Conservation (phyloP, 768 basidiomycete genomes). For the Agrocybe praecox region DNA sequence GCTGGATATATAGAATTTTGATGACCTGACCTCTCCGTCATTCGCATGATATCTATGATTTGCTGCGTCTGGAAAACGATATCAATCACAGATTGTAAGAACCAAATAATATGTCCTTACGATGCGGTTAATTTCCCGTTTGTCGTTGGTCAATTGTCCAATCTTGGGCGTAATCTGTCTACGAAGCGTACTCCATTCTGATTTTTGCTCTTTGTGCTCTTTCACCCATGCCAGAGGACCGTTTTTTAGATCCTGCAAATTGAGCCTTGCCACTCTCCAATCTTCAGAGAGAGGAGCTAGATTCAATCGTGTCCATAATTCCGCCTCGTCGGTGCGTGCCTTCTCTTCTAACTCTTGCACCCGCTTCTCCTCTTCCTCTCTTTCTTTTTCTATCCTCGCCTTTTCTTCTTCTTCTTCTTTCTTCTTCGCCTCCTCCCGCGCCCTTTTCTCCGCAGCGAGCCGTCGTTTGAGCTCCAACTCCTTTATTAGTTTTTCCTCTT, state of each 20-base stretch:
- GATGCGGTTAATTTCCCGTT: constrained; percentile 59
- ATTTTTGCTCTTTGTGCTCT: constrained; percentile 49
- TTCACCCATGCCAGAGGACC: constrained; percentile 70
- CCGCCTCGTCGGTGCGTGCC: constrained; percentile 39
- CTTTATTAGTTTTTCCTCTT: constrained; percentile 45
- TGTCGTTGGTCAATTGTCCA: constrained; percentile 82
- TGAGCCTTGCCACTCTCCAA: constrained; percentile 59
- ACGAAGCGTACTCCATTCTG: constrained; percentile 67
- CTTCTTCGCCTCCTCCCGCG: constrained; percentile 50
- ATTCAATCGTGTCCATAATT: constrained; percentile 42
- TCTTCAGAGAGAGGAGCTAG: constrained; percentile 62
- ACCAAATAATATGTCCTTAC: constrained; percentile 41
- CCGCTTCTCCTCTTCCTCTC: constrained; percentile 35
- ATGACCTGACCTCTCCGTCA: constrained; percentile 28
- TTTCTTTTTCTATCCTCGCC: constrained; percentile 37
- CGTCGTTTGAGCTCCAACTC: constrained; percentile 49
- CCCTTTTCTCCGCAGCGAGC: constrained; percentile 42
- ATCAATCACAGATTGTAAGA: constrained; percentile 1
- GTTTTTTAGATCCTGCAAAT: constrained; percentile 65
- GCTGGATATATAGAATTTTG: constrained; percentile 63
- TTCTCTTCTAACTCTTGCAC: constrained; percentile 33
- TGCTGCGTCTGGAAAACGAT: constrained; percentile 36
- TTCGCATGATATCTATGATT: constrained; percentile 36
- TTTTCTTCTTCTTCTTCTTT: constrained; percentile 44
- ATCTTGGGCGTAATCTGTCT: constrained; percentile 86